phyloP scores from a whole-genome alignment of 768 basidiomycete genomes.

The Amanita molliuscula region DNA sequence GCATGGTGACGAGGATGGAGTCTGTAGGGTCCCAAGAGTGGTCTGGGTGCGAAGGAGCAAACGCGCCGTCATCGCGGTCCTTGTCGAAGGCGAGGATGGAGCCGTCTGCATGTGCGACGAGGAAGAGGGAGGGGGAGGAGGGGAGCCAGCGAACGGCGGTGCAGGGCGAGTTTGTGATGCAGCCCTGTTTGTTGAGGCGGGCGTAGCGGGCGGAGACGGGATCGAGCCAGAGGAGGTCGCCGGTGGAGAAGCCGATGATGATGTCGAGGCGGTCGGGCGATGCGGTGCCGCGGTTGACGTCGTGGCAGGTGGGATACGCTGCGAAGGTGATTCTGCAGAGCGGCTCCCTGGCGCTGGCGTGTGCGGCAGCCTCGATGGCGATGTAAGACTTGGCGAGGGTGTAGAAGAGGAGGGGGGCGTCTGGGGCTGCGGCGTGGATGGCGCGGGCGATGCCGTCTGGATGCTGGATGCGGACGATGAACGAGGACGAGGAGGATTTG shows the following conservation, averaged over 20 bases:
- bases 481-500: conserved; percentile 84
- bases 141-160: conserved; percentile 92
- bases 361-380: conserved; percentile 82
- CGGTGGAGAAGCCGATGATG: conserved; percentile 85
- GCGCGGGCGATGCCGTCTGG: conserved; percentile 65
- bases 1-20: conserved; percentile 70
- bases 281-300: conserved; percentile 73
- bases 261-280: conserved; percentile 75
- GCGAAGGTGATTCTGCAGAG: conserved; percentile 79
- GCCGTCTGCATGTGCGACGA: conserved; percentile 83
- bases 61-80: conserved; percentile 79
- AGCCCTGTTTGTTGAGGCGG: conserved; percentile 87
- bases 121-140: conserved; percentile 66
- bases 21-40: conserved; percentile 70
- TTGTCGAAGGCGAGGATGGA: conserved; percentile 86
- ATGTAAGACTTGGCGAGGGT: conserved; percentile 77
- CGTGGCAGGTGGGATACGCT: conserved; percentile 83
- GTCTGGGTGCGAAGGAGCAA: conserved; percentile 31
- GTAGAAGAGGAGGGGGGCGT: conserved; percentile 79
- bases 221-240: conserved; percentile 96
- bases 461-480: conserved; percentile 80
- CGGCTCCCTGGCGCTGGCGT: conserved; percentile 87
- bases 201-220: conserved; percentile 71
- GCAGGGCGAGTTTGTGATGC: conserved; percentile 71
- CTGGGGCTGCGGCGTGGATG: conserved; percentile 74